These are phyloP conservation scores for Fusarium nelsonii DNA, from an alignment of 2,329 filamentous ascomycete genomes.

Conservation along the genomic window DNA sequence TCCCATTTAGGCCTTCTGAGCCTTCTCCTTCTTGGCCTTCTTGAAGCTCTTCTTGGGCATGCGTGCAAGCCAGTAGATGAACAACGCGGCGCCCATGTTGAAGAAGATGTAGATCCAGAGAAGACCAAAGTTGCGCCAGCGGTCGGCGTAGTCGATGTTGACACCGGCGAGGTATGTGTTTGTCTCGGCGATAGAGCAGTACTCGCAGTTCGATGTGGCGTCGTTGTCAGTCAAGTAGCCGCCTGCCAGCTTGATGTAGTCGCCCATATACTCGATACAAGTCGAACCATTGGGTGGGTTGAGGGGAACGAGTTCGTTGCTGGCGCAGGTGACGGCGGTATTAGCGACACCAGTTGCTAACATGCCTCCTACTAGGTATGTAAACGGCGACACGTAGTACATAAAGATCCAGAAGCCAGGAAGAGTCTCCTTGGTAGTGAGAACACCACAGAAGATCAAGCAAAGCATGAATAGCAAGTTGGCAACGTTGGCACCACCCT, in stretches of 20 bases:
- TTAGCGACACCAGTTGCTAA: slow-evolving; percentile 78
- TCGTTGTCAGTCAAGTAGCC: slow-evolving; percentile 66
- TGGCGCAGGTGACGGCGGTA: slow-evolving; percentile 72
- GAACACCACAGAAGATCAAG: slow-evolving; percentile 56
- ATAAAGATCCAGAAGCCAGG: slow-evolving; percentile 63
- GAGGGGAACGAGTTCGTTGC: slow-evolving; percentile 77
- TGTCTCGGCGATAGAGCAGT: slow-evolving; percentile 65
- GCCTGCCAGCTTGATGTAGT: slow-evolving; percentile 62
- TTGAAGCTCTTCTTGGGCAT: slow-evolving; percentile 58
- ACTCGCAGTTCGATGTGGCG: slow-evolving; percentile 67
- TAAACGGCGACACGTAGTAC: slow-evolving; percentile 84
- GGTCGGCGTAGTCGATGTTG: slow-evolving; percentile 66
- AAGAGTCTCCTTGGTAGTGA: slow-evolving; percentile 58
- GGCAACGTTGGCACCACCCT: slow-evolving; percentile 75
- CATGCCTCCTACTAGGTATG: slow-evolving; percentile 82
- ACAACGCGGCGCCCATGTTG: slow-evolving; percentile 67
- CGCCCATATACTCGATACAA: slow-evolving; percentile 70
- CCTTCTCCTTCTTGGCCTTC: slow-evolving; percentile 51
- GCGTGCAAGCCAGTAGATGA: slow-evolving; percentile 68
- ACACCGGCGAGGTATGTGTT: slow-evolving; percentile 65
- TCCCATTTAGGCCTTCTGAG: slow-evolving; percentile 16
- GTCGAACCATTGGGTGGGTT: slow-evolving; percentile 67
- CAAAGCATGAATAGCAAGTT: slow-evolving; percentile 74
- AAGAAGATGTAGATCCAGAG: slow-evolving; percentile 70
- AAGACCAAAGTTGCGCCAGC: slow-evolving; percentile 78